phyloP scores from a whole-genome alignment of 176 grass and related monocot genomes.

The Miscanthus lutarioriparius region DNA sequence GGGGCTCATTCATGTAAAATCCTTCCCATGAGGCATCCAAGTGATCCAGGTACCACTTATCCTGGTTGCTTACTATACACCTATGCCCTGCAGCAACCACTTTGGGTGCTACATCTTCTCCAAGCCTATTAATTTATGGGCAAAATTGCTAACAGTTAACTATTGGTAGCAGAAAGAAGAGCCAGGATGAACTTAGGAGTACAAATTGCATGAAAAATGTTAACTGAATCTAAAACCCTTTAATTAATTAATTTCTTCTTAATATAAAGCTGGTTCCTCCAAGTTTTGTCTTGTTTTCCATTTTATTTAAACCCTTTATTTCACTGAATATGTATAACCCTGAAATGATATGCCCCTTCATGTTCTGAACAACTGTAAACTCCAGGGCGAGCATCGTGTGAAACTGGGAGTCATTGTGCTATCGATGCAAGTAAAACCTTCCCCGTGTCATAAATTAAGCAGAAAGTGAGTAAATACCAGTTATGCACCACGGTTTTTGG shows the following conservation, averaged over 20 bases:
- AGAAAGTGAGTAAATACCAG: slow-evolving; percentile 56
- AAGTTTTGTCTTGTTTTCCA: background rate
- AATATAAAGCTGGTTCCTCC: background rate
- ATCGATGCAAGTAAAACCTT: background rate
- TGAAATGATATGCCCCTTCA: background rate
- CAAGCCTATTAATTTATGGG: slow-evolving; percentile 56
- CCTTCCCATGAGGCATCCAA: slow-evolving; percentile 74
- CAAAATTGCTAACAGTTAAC: background rate
- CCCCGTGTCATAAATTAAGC: background rate
- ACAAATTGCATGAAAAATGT: slow-evolving; percentile 13
- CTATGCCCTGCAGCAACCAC: slow-evolving; percentile 77
- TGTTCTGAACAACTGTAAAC: background rate
- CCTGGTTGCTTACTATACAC: slow-evolving; percentile 95
- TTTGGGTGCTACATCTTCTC: slow-evolving; percentile 60
- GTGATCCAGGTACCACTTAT: slow-evolving; percentile 95
- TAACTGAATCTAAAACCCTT: slow-evolving; percentile 2
- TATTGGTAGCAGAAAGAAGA: slow-evolving; percentile 26
- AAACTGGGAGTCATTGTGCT: background rate
- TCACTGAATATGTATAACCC: slow-evolving; percentile 1
- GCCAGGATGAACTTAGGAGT: background rate
- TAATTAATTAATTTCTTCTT: background rate
- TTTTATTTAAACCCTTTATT: slow-evolving; percentile 8
- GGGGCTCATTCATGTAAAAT: slow-evolving; percentile 89
- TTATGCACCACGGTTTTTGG: slow-evolving; percentile 82
- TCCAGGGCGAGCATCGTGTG: background rate